Evolutionary conservation across 352 stramenopile genomes (phyloP), one percentile per base, ranked within the genome.

Genomic region (Phytophthora nicotianae): DNA sequence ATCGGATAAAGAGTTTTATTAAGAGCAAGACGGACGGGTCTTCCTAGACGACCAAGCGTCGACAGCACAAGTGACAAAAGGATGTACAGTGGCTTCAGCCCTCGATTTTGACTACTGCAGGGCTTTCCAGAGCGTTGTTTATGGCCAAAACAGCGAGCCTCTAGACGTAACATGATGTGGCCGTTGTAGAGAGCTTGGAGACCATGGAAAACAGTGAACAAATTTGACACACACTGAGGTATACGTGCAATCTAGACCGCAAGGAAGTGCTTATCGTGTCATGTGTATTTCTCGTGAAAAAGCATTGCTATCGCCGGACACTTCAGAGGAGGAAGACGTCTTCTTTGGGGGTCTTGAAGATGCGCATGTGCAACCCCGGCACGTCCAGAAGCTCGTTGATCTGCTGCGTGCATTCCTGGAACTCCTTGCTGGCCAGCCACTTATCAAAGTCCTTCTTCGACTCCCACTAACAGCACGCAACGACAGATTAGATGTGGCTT

Each of bases 1-100:
- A 95, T 54, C 80, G 88, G 67, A 95, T 96, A 91, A 96, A 94
- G 74, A 80, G 76, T 69, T 96, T 93, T 75, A 82, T 96, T 69
- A 89, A 94, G 74, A 58, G 76, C 74, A 91, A 80, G 65, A 60
- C 63, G 3, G 53, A 82, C 8, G 50, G 54, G 10, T 70, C 66
- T 52, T 67, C 59, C 21, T 75, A 74, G 58, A 65, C 45, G 20
- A 27, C 29, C 13, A 13, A 59, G 20, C 32, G 33, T 49, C 10
- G 38, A 32, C 26, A 58, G 50, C 52, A 42, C 46, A 58, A 38
- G 26, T 29, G 43, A 62, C 16, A 43, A 55, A 51, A 35, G 10
- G 37, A 21, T 66, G 59, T 56, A 52, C 53, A 61, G 46, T 47
- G 32, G 50, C 50, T 40, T 57, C 45, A 57, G 40, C 19, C 40